These are phyloP conservation scores for Diddensiella transvaalensis DNA, from an alignment of 805 yeast genomes.

Conservation along the genomic window DNA sequence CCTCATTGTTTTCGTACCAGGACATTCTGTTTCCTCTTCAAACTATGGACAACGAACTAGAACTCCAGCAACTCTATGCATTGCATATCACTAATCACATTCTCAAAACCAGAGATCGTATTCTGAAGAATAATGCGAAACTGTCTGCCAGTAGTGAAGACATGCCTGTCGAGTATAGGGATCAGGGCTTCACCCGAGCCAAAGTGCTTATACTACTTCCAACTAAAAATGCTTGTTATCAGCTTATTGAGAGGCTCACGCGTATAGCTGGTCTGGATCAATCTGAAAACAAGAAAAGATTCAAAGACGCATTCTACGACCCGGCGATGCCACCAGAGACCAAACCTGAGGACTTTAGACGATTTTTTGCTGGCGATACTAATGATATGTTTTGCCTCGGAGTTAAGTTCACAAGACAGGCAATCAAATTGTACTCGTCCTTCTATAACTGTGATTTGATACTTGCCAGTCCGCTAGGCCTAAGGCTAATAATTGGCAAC, in stretches of 20 bases:
- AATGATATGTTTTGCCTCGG: constrained; percentile 91
- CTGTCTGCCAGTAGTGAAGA: constrained; percentile 46
- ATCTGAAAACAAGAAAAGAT: constrained; percentile 76
- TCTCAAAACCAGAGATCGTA: constrained; percentile 79
- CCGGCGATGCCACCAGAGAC: constrained; percentile 45
- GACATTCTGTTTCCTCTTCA: constrained; percentile 64
- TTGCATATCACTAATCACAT: constrained; percentile 81
- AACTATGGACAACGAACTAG: constrained; percentile 45
- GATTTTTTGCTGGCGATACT: constrained; percentile 80
- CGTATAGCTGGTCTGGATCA: constrained; percentile 64
- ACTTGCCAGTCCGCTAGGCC: constrained; percentile 87
- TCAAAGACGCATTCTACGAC: constrained; percentile 63
- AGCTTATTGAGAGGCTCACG: constrained; percentile 60
- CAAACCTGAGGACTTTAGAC: constrained; percentile 82
- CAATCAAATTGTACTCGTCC: constrained; percentile 77
- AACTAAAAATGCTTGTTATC: constrained; percentile 73
- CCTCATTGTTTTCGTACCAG: constrained; percentile 67
- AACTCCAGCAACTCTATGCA: constrained; percentile 59
- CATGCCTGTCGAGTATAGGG: constrained; percentile 57
- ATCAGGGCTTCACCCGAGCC: constrained; percentile 95
- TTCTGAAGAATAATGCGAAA: constrained; percentile 70
- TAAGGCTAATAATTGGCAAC: constrained; percentile 72
- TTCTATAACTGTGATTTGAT: constrained; percentile 83
- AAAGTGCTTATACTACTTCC: constrained; percentile 81
- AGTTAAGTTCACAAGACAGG: constrained; percentile 82